These are phyloP conservation scores for Rachicladosporium sp. DNA, from an alignment of 2,329 filamentous ascomycete genomes.

Conservation along the genomic window DNA sequence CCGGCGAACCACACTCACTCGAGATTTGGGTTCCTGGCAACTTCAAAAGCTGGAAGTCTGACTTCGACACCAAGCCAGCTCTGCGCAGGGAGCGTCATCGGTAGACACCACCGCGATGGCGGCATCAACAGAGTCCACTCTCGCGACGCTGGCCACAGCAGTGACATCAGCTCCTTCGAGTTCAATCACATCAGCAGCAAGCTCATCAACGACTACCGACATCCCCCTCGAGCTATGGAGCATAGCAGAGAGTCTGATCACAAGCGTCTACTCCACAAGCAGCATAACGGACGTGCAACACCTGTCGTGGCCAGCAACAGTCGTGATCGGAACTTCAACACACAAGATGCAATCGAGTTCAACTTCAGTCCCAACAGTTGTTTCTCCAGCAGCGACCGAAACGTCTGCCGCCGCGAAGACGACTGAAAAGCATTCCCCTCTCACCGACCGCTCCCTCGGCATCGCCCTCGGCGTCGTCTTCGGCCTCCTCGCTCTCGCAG, in stretches of 20 bases:
- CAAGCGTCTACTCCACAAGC: constrained; percentile 7
- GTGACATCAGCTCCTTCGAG: no score
- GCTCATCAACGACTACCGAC: constrained; percentile 1
- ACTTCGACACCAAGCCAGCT: no score
- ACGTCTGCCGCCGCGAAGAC: constrained; percentile 1
- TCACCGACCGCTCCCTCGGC: constrained; percentile 8
- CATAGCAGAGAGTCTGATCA: constrained; percentile 7
- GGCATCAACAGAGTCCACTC: no score
- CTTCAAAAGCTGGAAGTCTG: no score
- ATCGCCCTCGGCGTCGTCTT: constrained; percentile 12
- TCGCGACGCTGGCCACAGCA: no score
- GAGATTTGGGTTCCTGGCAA: no score
- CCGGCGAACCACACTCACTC: no score
- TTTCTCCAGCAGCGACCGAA: neutral
- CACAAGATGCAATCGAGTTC: constrained; percentile 4
- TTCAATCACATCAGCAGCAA: no score
- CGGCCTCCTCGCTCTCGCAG: constrained; percentile 8
- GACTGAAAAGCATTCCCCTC: neutral
- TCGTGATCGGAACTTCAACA: constrained; percentile 10
- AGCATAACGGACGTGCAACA: constrained; percentile 6
- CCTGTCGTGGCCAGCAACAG: constrained; percentile 9
- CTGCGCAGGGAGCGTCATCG: no score
- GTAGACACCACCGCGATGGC: no score
- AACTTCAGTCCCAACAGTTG: constrained; percentile 1
- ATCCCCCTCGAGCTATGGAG: constrained; percentile 5